Evolutionary conservation across 192 early-diverging fungal genomes (phyloP), one percentile per base, ranked within the genome.

Genomic region (Coemansia aciculifera): DNA sequence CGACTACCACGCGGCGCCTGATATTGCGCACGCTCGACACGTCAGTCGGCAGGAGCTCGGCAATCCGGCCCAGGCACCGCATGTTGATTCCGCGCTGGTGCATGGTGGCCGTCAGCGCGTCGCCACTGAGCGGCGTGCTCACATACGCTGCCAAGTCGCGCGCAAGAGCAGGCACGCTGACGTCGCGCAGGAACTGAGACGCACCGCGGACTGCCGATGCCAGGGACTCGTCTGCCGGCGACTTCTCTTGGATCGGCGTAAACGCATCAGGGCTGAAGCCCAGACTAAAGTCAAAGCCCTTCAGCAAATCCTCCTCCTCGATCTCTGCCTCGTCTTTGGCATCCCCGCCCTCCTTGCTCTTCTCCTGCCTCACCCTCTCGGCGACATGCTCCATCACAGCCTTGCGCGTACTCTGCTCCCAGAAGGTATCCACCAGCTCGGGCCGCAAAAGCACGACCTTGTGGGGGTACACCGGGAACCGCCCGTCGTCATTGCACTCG

Each of bases 1-100:
- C 96, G 69, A 91, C 88, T 24, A 91, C 62, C 29, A 92, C 86
- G 37, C 96, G 76, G 4, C 88, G 84, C 68, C 88, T 59, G 38
- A 82, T 69, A 51, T 73, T 77, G 19, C 29, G 36, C 12, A 57
- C 67, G 39, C 59, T 64, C 5, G 72, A 69, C 27, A 46, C 57
- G 4, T 71, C 68, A 19, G 59, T 49, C 7, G 93, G 85, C 36
- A 96, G 81, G 23, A 91, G 65, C 40, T 80, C 61, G 19, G 88
- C 88, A 4, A 96, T 85, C 48, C 79, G 86, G 9, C 96, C 96
- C 23, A 99, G 86, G 70, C 97, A 98, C 34, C 97, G 89, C 93
- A 98, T 97, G 79, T 98, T 97, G 81, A 99, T 90, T 67, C 97
- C 97, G 40, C 93, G 93, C 49, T 88, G 90, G 80, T 99, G 97